Evolutionary conservation across 2,329 filamentous ascomycete genomes (phyloP).

Genomic region (Aspergillus clavatus): DNA sequence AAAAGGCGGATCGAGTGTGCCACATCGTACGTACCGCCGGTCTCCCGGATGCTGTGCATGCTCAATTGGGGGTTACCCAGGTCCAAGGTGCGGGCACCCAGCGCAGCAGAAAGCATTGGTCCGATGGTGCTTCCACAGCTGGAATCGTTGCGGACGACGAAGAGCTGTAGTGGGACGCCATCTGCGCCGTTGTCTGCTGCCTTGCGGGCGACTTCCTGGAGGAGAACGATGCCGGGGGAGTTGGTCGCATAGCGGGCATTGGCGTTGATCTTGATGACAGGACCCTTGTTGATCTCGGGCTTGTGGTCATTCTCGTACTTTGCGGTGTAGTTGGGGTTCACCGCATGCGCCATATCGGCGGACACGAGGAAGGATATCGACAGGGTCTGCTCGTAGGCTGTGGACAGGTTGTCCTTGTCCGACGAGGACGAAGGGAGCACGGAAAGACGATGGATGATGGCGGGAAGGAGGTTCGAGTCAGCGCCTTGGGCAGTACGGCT

Average conservation of each 20-base stretch:
- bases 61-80: slow-evolving; percentile 89
- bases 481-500: slow-evolving; percentile 89
- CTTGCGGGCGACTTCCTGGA: slow-evolving; percentile 78
- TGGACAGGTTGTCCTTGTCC: slow-evolving; percentile 59
- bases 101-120: slow-evolving; percentile 83
- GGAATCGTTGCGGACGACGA: slow-evolving; percentile 93
- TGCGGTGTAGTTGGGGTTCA: slow-evolving; percentile 87
- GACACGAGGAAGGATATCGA: slow-evolving; percentile 89
- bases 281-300: slow-evolving; percentile 93
- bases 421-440: slow-evolving; percentile 63
- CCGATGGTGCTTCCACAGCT: slow-evolving; percentile 95
- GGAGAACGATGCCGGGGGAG: slow-evolving; percentile 84
- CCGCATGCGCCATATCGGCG: slow-evolving; percentile 94
- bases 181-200: slow-evolving; percentile 50
- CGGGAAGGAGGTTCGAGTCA: slow-evolving; percentile 83
- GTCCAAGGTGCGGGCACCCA: slow-evolving; percentile 86
- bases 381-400: slow-evolving; percentile 89
- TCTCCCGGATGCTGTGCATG: slow-evolving; percentile 97
- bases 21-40: slow-evolving; percentile 80
- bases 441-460: slow-evolving; percentile 79
- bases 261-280: slow-evolving; percentile 96
- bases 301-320: slow-evolving; percentile 92
- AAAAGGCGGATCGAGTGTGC: slow-evolving; percentile 82
- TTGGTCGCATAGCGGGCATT: slow-evolving; percentile 97
- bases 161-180: slow-evolving; percentile 84